phyloP scores from a whole-genome alignment of 2,329 filamentous ascomycete genomes.

The Pseudogymnoascus sp. region DNA sequence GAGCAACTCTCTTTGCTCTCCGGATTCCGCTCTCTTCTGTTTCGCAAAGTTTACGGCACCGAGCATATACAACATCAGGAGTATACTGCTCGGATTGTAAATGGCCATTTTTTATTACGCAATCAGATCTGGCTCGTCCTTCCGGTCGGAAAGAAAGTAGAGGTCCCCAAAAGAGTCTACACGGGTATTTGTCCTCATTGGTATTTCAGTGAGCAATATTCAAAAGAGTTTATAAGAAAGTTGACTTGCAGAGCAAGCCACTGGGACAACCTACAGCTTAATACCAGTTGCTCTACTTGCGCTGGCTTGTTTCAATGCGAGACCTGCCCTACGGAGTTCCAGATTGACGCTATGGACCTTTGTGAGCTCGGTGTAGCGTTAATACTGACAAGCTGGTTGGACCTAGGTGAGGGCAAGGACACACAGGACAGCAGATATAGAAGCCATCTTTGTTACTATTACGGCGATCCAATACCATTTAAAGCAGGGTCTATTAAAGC shows the following conservation, averaged over 20 bases:
- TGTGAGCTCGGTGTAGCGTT: not conserved
- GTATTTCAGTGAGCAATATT: not conserved
- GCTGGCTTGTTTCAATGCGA: not conserved
- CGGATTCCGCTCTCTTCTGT: not conserved
- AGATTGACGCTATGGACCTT: not conserved
- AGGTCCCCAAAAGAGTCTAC: not conserved
- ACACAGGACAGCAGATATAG: not conserved
- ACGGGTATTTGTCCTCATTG: not conserved
- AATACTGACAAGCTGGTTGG: not conserved
- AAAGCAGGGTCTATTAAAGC: not conserved
- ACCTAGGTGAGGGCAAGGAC: not conserved
- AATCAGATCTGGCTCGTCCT: not conserved
- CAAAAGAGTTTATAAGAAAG: not conserved
- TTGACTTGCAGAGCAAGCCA: not conserved
- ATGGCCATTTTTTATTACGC: not conserved
- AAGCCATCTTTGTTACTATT: not conserved
- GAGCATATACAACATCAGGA: not conserved
- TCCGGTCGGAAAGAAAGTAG: not conserved
- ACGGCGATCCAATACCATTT: not conserved
- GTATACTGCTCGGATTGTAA: not conserved
- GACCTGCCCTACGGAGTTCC: not conserved
- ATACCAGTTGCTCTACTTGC: not conserved
- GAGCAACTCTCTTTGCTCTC: not conserved
- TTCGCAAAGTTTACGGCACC: too few species aligned
- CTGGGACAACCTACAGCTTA: not conserved